Evolutionary conservation across 2,329 filamentous ascomycete genomes (phyloP).

Genomic region (Alternaria metachromatica): DNA sequence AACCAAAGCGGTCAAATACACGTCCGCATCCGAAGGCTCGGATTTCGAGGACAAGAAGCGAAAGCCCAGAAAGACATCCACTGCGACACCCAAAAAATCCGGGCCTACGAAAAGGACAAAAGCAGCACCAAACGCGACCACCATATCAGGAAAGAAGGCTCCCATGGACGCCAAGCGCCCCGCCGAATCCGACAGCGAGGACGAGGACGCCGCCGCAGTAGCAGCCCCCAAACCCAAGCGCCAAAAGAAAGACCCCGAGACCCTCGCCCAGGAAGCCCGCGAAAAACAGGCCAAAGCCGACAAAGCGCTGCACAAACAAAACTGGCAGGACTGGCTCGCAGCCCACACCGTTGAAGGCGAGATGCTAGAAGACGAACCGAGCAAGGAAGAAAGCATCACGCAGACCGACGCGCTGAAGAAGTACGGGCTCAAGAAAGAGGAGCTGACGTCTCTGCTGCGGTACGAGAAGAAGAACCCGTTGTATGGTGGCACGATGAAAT

Average conservation of each 20-base stretch:
- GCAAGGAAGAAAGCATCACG: constrained; percentile 12
- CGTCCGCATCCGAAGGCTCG: constrained; percentile 18
- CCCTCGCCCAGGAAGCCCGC: neutral
- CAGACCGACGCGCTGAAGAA: constrained; percentile 19
- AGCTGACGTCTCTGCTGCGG: constrained; percentile 5
- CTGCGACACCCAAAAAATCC: neutral
- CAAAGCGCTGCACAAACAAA: constrained; percentile 6
- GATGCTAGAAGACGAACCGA: constrained; percentile 10
- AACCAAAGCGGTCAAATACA: constrained; percentile 23
- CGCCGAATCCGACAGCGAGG: neutral
- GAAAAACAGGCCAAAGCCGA: constrained; percentile 5
- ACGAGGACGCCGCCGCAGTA: neutral
- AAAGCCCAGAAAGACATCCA: neutral
- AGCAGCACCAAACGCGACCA: neutral
- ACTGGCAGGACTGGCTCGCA: constrained; percentile 10
- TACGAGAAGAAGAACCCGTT: constrained; percentile 15
- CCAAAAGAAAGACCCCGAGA: constrained; percentile 10
- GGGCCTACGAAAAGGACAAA: neutral
- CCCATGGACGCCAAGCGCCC: neutral
- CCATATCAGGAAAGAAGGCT: neutral
- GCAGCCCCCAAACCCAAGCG: constrained; percentile 7
- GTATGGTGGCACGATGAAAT: constrained; percentile 13
- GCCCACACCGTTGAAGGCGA: neutral
- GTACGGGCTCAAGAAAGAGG: constrained; percentile 21
- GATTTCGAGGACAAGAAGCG: constrained; percentile 20